Evolutionary conservation across 495 filamentous ascomycete species (phyloP).

Genomic region (Neurospora sublineolata): DNA sequence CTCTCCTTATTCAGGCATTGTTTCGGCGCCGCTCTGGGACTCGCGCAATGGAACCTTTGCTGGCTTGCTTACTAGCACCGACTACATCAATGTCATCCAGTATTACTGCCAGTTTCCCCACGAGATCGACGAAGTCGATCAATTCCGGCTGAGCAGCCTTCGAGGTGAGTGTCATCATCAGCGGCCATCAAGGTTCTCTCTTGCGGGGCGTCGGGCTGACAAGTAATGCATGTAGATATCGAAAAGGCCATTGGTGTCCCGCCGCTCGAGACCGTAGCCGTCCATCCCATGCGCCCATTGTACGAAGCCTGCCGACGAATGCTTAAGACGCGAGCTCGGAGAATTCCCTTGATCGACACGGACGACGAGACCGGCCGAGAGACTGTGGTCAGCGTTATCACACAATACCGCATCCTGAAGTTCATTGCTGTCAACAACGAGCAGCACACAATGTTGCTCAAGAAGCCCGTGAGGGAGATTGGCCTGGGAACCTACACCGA

Average conservation of each 20-base stretch:
- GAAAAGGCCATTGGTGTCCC: constrained; percentile 84
- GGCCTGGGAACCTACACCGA: constrained; percentile 74
- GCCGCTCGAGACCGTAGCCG: constrained; percentile 90
- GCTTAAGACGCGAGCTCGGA: constrained; percentile 82
- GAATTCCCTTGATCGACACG: constrained; percentile 87
- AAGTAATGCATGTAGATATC: constrained; percentile 51
- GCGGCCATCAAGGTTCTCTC: background rate
- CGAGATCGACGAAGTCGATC: constrained; percentile 75
- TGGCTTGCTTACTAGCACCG: constrained; percentile 84
- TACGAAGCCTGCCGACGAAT: constrained; percentile 94
- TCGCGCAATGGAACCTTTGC: constrained; percentile 89
- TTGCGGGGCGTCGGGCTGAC: constrained; percentile 5
- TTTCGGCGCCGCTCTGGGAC: constrained; percentile 96
- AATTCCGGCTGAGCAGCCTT: constrained; percentile 87
- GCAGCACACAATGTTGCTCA: constrained; percentile 73
- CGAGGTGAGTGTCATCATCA: constrained; percentile 48
- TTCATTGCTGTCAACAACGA: constrained; percentile 96
- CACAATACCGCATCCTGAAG: constrained; percentile 95
- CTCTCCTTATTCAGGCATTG: constrained; percentile 58
- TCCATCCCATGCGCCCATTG: constrained; percentile 76
- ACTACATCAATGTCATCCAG: constrained; percentile 98
- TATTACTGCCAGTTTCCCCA: constrained; percentile 99
- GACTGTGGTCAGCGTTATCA: constrained; percentile 92
- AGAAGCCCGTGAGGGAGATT: constrained; percentile 79
- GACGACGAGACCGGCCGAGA: constrained; percentile 90